Evolutionary conservation across 2,329 filamentous ascomycete genomes (phyloP), one percentile per base, ranked within the genome.

Genomic region (Arthroderma uncinatum): DNA sequence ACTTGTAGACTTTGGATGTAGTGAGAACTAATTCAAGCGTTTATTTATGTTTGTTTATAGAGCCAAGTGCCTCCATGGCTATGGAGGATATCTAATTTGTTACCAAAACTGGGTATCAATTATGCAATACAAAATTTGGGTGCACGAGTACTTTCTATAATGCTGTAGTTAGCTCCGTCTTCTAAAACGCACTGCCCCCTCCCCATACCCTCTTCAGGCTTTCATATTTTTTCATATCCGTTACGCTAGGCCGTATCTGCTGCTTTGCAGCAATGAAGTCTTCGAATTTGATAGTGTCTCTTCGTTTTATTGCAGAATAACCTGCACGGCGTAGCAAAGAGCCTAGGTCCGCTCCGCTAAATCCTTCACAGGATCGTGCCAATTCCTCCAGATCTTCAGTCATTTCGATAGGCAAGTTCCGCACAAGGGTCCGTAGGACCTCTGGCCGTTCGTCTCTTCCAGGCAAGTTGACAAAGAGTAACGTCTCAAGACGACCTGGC

Each of bases 401-500:
- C 55, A 79, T 79, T 3, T 80, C 74, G 7, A 82, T 71, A 1
- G 71, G 73, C 33, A 79, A 75, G 19, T 76, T 78, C 56, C 76
- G 76, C 30, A 74, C 67, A 58, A 86, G 67, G 2, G 91, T 89
- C 57, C 79, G 79, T 21, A 98, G 76, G 60, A 98, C 98, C 57
- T 94, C 89, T 0, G 87, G 87, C 12, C 93, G 81, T 68, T 95
- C 90, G 6, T 84, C 78, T 0, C 85, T 77, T 25, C 83, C 85
- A 0, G 93, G 93, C 0, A 97, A 75, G 65, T 93, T 91, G 39
- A 98, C 86, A 64, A 92, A 96, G 25, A 97, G 79, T n/a, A 86
- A 82, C 0, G 86, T 92, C 62, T 91, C 92, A 1, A 98, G 79
- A 25, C 93, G 85, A 0, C 93, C 93, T 0, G 93, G 92, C 0